Evolutionary conservation across 495 filamentous ascomycete genomes (phyloP).

Genomic region (Aspergillus sclerotioniger): DNA sequence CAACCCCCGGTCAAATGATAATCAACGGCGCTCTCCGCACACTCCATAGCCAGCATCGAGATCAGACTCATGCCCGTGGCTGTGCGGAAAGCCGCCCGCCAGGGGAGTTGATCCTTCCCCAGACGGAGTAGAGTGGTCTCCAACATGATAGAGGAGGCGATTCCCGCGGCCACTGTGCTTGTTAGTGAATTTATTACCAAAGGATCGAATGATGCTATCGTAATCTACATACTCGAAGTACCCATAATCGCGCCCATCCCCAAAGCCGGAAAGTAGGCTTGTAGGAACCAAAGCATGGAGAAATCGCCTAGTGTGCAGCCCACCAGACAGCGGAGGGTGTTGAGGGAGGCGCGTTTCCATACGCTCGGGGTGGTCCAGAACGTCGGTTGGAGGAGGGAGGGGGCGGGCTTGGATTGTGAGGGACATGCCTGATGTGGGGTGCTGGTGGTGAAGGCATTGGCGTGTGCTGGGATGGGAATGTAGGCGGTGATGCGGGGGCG

Average conservation of each 20-base stretch:
- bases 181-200: constrained; percentile 1
- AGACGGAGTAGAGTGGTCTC: constrained; percentile 42
- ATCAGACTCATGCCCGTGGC: constrained; percentile 50
- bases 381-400: neutral
- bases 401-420: neutral
- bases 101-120: constrained; percentile 40
- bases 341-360: constrained; percentile 41
- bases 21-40: constrained; percentile 44
- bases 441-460: neutral
- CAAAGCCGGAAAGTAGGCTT: constrained; percentile 36
- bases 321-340: constrained; percentile 44
- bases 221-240: constrained; percentile 16
- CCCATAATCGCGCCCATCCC: constrained; percentile 41
- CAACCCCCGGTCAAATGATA: constrained; percentile 47
- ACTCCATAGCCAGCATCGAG: constrained; percentile 50
- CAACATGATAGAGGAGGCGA: constrained; percentile 42
- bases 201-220: too few species aligned
- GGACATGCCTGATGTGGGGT: neutral
- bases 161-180: constrained; percentile 39
- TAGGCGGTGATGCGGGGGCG: neutral
- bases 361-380: constrained; percentile 37
- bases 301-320: constrained; percentile 48
- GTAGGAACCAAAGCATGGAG: constrained; percentile 35
- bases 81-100: constrained; percentile 35
- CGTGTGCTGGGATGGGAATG: neutral